A percentile compares a stretch with the other conserved stretches of the same genome.
Conservation (phyloP, 2,329 filamentous ascomycete genomes). For the Thielaviopsis musarum region DNA sequence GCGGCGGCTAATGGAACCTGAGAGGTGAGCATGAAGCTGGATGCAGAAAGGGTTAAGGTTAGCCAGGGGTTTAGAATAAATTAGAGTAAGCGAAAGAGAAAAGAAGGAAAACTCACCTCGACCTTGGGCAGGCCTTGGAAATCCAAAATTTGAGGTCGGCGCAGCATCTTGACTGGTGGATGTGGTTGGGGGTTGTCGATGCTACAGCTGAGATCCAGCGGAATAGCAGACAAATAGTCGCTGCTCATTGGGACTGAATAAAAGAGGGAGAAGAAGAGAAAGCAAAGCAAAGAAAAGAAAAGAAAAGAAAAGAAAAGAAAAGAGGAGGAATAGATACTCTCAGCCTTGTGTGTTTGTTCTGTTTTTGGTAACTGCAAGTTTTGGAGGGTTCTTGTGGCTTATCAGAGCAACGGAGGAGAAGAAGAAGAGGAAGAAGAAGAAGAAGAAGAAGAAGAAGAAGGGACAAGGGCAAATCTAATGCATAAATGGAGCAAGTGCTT, state of each 20-base stretch:
- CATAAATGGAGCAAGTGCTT: neutral
- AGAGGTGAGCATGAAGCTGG: constrained; percentile 66
- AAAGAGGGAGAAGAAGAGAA: neutral
- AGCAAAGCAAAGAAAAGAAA: neutral
- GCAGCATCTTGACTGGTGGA: neutral
- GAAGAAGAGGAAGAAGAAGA: neutral
- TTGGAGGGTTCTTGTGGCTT: no score
- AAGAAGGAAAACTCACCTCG: constrained; percentile 1
- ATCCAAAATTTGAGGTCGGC: neutral
- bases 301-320: neutral
- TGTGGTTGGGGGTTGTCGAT: neutral
- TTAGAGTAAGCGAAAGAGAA: no score
- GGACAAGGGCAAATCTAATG: neutral
- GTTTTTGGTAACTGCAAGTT: no score
- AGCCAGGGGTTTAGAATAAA: neutral
- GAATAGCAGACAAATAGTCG: neutral
- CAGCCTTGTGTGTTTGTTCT: no score
- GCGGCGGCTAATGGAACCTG: constrained; percentile 56
- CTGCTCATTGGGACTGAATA: neutral
- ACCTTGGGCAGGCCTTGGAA: constrained; percentile 9
- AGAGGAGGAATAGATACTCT: neutral
- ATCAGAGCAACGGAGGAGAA: neutral
- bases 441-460: neutral
- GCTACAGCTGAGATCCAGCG: neutral
- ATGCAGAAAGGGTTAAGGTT: neutral